A percentile compares a stretch with the other conserved stretches of the same genome.
phyloP scores from a whole-genome alignment of 345 rosid genomes.

The Populus alba region DNA sequence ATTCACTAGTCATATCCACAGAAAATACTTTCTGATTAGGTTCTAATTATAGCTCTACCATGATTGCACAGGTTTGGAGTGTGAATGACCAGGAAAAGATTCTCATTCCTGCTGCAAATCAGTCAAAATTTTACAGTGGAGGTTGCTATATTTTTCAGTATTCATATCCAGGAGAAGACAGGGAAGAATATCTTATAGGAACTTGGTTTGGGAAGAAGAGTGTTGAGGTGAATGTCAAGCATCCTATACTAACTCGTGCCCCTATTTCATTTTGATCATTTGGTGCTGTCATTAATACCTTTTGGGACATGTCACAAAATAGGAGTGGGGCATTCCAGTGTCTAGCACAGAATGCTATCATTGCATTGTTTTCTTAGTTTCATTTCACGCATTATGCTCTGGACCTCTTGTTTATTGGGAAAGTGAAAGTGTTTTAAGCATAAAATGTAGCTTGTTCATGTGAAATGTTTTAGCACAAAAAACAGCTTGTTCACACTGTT shows the following conservation, averaged over 20 bases:
- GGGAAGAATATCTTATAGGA: constrained; percentile 85
- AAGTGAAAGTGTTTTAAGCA: not conserved
- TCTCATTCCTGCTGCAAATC: constrained; percentile 74
- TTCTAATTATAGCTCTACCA: constrained; percentile 20
- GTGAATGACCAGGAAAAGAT: constrained; percentile 67
- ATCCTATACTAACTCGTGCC: not conserved
- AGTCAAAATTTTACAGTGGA: constrained; percentile 80
- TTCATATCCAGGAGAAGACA: constrained; percentile 62
- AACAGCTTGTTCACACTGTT: too few species aligned
- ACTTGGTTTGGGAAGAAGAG: constrained; percentile 96
- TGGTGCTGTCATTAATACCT: not conserved
- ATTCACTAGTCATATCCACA: not conserved
- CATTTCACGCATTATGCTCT: too few species aligned
- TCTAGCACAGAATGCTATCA: too few species aligned
- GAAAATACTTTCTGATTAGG: not conserved
- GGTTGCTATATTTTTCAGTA: constrained; percentile 42
- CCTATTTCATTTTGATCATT: not conserved
- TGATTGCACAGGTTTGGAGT: constrained; percentile 71
- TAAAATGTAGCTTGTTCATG: too few species aligned
- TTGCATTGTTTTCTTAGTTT: too few species aligned
- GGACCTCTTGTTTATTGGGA: not conserved
- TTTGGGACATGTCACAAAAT: not conserved
- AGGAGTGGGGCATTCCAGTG: not conserved
- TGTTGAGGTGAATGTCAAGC: constrained; percentile 56
- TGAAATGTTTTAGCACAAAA: too few species aligned